Evolutionary conservation across 768 basidiomycete species (phyloP).

Genomic region (Hygrophorus russula): DNA sequence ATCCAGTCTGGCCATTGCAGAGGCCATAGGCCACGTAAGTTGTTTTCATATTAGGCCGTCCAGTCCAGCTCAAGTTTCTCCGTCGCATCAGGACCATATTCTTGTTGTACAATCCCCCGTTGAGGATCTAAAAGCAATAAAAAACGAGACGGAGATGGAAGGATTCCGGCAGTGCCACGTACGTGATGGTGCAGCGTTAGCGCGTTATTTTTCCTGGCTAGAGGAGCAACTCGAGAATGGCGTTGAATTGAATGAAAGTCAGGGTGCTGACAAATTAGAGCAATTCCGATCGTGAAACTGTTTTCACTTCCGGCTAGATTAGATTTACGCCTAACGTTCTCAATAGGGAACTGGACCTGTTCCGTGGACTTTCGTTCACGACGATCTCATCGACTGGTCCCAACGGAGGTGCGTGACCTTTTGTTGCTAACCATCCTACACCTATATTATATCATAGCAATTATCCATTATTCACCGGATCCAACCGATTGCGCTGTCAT

Average conservation of each 20-base stretch:
- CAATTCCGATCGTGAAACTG: conserved; percentile 69
- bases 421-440: background rate
- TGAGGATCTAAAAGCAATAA: conserved; percentile 70
- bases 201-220: conserved; percentile 89
- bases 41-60: background rate
- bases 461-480: conserved; percentile 90
- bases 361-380: conserved; percentile 80
- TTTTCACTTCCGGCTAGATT: background rate
- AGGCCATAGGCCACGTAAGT: conserved; percentile 62
- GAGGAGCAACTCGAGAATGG: conserved; percentile 69
- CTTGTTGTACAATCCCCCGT: conserved; percentile 59
- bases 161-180: conserved; percentile 87
- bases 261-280: conserved; percentile 73
- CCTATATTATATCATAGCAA: conserved; percentile 34
- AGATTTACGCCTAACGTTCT: conserved; percentile 1
- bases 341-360: conserved; percentile 60
- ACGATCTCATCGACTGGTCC: conserved; percentile 92
- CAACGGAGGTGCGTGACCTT: conserved; percentile 62
- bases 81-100: conserved; percentile 46
- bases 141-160: conserved; percentile 71
- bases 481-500: conserved; percentile 64
- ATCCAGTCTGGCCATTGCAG: conserved; percentile 71
- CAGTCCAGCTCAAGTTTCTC: conserved; percentile 5
- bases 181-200: conserved; percentile 81
- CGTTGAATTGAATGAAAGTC: conserved; percentile 57